Base-by-base conservation (phyloP, 2,329 filamentous ascomycete genomes). In the Fusarium nisikadoi region DNA sequence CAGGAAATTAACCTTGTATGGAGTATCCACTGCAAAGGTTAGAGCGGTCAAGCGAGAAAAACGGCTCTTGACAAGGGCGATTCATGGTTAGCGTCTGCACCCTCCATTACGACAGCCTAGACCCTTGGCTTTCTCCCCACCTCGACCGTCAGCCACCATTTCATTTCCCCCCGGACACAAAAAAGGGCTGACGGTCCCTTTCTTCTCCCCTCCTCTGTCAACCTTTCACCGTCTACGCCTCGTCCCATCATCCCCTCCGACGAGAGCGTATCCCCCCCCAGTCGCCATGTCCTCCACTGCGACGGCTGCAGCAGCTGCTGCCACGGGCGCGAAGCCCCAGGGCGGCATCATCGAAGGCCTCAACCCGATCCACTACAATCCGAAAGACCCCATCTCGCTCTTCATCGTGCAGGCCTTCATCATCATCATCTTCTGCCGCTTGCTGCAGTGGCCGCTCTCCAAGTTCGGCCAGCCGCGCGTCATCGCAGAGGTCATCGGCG, bases 401-500 rank as follows among this genome's bases (percentile, higher is more conserved):
- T 77, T 68, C 54, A 68, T 70, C 42, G 42, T 75, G 20, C 62
- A 84, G 78, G 81, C 80, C 47, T 70, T 79, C 53, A 89, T 87
- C 39, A 84, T 84, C 62, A 79, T 86, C 68, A 82, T 87, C 41
- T 82, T 86, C 53, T 87, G 85, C 54, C 82, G 86, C 57, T 64
- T 83, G 16, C 78, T 95, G 25, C 92, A 95, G 79, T 94, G 88
- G 83, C 93, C 93, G 14, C 87, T 95, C 9, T 91, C 91, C 74
- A 91, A 91, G 76, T 86, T 96, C 54, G 90, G 92, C 62, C 93
- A 96, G 78, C 93, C 93, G 70, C 90, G 92, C 50, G 93, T 96
- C 73, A 95, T 96, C 75, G 92, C 93, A 54, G 93, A 96, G 82
- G 93, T 96, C 65, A 90, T 95, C 61, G 93, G 92, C n/a, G 93